Evolutionary conservation across 345 rosid genomes (phyloP).

Genomic region (Combretum micranthum): DNA sequence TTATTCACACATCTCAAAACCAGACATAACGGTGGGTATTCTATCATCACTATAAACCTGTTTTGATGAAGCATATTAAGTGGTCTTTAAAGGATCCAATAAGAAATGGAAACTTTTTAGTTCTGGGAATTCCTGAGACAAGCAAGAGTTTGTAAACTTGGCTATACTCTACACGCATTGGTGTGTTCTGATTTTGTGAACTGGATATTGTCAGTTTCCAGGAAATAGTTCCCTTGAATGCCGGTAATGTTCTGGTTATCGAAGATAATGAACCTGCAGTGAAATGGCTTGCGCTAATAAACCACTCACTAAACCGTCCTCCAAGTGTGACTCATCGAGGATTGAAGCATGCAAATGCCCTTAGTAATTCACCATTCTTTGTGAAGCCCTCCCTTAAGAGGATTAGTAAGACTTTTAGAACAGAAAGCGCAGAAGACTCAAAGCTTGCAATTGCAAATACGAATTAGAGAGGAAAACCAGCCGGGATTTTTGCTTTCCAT

Average conservation of each 20-base stretch:
- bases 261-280: conserved; percentile 86
- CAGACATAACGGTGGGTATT: no score
- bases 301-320: conserved; percentile 56
- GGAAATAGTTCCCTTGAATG: conserved; percentile 87
- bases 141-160: no score
- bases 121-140: no score
- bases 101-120: no score
- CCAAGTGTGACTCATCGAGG: conserved; percentile 14
- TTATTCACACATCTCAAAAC: no score
- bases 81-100: no score
- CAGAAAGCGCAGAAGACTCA: conserved; percentile 54
- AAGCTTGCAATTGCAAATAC: conserved; percentile 56
- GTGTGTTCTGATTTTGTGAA: neutral
- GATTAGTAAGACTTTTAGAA: conserved; percentile 63
- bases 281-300: conserved; percentile 63
- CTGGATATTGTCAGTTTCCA: conserved; percentile 42
- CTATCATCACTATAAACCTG: no score
- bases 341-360: conserved; percentile 18
- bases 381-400: conserved; percentile 61
- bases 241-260: conserved; percentile 84
- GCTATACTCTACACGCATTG: no score
- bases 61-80: no score
- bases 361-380: conserved; percentile 47
- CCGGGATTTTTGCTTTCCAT: conserved; percentile 53
- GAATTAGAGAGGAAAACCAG: conserved; percentile 37